Base-by-base conservation (phyloP, 129 eudicot genomes). In the Tagetes patula region DNA sequence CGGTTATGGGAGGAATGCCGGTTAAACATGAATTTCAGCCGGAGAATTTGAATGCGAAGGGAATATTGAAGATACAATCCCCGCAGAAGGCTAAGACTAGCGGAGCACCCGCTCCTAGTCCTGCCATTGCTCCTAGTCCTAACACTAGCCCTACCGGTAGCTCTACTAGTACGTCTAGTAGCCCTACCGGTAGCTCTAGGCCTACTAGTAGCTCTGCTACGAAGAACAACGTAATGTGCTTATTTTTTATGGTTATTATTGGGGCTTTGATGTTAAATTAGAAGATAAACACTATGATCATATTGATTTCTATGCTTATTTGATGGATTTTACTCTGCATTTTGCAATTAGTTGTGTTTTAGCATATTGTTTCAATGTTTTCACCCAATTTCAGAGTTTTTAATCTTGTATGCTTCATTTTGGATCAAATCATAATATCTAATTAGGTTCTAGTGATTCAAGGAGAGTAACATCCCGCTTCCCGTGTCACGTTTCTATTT, bases 41-140 rank as follows among this genome's bases (percentile, higher is more conserved):
- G 53, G 86, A 14, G 12, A 89, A 89, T 82, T 62, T 86, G 77
- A 81, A 69, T 7, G 69, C 96, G 0, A 80, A 46, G 72, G 87
- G 79, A 31, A 70, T 69, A 48, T 33, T 89, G 65, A 42, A 61
- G 14, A 63, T 87, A 59, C 30, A 53, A 50, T 30, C 50, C 59
- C 5, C 67, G 5, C 61, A 77, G 56, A 40, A 70, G 53, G 80
- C 69, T 1, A 34, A 45, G 75, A 69, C 50, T 33, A 56, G 45
- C n/a, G 62, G 59, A 60, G 5, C 75, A 8, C 8, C 54, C 20
- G 72, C 32, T 30, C 69, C 69, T 13, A 80, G 77, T 71, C 48
- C 69, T 13, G 10, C 33, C n/a, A 20, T 58, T 73, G 1, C 54
- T 8, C 63, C 36, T 38, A 45, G 30, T 71, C 31, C 75, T 69